A percentile compares a stretch with the other conserved stretches of the same genome.
Conservation (phyloP, 768 basidiomycete genomes). For the Ramaria sp. region DNA sequence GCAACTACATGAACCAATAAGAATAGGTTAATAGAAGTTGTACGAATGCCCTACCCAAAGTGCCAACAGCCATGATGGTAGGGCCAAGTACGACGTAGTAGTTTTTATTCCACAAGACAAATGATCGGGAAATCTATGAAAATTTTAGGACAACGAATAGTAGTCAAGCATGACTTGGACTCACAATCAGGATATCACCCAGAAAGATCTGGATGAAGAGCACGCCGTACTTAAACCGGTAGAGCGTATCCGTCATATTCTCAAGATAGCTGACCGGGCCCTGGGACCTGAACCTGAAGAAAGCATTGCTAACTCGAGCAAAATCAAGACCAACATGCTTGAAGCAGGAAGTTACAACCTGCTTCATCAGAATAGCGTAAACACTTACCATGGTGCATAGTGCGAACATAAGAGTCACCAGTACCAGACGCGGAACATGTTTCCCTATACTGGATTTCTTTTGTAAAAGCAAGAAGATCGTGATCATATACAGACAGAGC, state of each 20-base stretch:
- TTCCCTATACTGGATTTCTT: neutral
- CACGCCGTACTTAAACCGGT: constrained; percentile 3
- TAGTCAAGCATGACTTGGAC: neutral
- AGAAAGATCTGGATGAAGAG: constrained; percentile 4
- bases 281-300: neutral
- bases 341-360: neutral
- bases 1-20: neutral
- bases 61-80: neutral
- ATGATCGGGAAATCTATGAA: constrained; percentile 1
- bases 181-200: constrained; percentile 1
- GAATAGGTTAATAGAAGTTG: neutral
- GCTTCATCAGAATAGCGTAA: neutral
- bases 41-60: neutral
- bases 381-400: constrained; percentile 1
- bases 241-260: neutral
- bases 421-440: neutral
- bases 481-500: constrained; percentile 1
- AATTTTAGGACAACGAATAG: too few species aligned
- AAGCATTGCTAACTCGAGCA: neutral
- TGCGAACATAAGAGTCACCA: neutral
- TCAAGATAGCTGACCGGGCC: neutral
- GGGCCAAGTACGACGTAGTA: neutral
- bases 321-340: constrained; percentile 3
- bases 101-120: constrained; percentile 7
- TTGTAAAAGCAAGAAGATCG: constrained; percentile 7